phyloP scores from a whole-genome alignment of 495 filamentous ascomycete species.

The Trichocladium antarcticum region DNA sequence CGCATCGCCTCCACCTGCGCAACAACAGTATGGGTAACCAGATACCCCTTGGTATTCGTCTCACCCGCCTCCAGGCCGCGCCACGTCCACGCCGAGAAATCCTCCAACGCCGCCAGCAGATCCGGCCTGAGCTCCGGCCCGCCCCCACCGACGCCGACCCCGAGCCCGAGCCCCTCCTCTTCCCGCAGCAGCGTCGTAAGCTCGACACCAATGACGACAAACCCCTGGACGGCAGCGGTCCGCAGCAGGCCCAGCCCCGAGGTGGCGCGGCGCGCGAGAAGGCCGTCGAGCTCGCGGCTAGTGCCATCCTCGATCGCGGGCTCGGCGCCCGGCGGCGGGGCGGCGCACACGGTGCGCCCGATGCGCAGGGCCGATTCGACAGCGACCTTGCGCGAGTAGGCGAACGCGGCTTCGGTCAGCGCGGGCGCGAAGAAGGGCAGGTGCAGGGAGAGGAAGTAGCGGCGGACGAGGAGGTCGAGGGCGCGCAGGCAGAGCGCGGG shows the following conservation, averaged over 20 bases:
- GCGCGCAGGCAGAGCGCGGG: no score
- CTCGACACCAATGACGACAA: constrained; percentile 37
- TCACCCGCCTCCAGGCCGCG: constrained; percentile 38
- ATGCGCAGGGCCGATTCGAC: constrained; percentile 43
- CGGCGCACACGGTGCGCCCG: constrained; percentile 34
- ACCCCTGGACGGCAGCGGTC: constrained; percentile 29
- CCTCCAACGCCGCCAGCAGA: constrained; percentile 36
- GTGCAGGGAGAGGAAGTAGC: constrained; percentile 40
- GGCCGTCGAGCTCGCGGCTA: background rate
- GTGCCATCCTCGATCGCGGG: background rate
- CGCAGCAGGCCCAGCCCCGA: constrained; percentile 35
- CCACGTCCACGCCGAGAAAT: constrained; percentile 36
- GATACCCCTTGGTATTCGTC: constrained; percentile 47
- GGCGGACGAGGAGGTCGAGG: constrained; percentile 28
- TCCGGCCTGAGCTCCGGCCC: constrained; percentile 34
- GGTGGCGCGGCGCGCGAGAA: background rate
- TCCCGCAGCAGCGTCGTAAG: constrained; percentile 41
- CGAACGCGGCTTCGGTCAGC: constrained; percentile 33
- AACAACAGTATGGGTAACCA: constrained; percentile 33
- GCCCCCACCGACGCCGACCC: constrained; percentile 17
- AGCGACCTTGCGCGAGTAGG: constrained; percentile 40
- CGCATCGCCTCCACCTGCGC: constrained; percentile 38
- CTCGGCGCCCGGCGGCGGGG: background rate
- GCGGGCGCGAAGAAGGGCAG: constrained; percentile 33
- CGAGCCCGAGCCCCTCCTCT: constrained; percentile 23